These are phyloP conservation scores for Aspergillus sclerotiicarbonarius DNA, from an alignment of 495 filamentous ascomycete species.

Conservation along the genomic window DNA sequence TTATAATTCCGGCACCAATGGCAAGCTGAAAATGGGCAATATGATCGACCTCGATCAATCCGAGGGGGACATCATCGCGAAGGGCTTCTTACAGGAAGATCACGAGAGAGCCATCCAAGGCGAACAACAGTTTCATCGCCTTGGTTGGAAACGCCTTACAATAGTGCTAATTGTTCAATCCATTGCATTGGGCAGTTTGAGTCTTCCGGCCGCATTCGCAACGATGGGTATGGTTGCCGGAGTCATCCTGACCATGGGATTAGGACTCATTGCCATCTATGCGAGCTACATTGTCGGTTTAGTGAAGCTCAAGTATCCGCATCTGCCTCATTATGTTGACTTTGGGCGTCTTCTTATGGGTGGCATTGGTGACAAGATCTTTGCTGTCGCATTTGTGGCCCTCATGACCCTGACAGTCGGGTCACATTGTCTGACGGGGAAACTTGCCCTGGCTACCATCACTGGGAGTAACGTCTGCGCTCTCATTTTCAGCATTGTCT, in stretches of 20 bases:
- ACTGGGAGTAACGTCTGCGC: slow-evolving; percentile 61
- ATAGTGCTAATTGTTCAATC: slow-evolving; percentile 59
- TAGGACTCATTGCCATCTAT: slow-evolving; percentile 68
- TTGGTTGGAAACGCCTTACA: slow-evolving; percentile 39
- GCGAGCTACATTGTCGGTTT: slow-evolving; percentile 68
- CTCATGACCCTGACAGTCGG: slow-evolving; percentile 70
- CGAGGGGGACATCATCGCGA: not conserved
- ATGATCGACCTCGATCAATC: not conserved
- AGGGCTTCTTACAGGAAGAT: not conserved
- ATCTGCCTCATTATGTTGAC: slow-evolving; percentile 64
- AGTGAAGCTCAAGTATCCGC: slow-evolving; percentile 63
- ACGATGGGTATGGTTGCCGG: slow-evolving; percentile 58
- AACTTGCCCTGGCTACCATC: slow-evolving; percentile 63
- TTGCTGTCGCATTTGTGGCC: slow-evolving; percentile 58
- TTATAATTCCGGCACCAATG: not conserved
- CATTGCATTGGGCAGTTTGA: slow-evolving; percentile 60
- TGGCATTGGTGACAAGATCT: slow-evolving; percentile 54
- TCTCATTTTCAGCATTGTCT: slow-evolving; percentile 60
- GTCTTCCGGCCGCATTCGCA: slow-evolving; percentile 56
- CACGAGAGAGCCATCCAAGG: not conserved
- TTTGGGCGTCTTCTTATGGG: slow-evolving; percentile 61
- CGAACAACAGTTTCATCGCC: slow-evolving; percentile 28
- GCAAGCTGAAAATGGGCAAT: not conserved
- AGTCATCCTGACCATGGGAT: slow-evolving; percentile 49
- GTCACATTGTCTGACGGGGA: slow-evolving; percentile 68